Evolutionary conservation across 2,329 filamentous ascomycete species (phyloP), one percentile per base, ranked within the genome.

Genomic region (Pseudopyrenochaeta lycopersici): DNA sequence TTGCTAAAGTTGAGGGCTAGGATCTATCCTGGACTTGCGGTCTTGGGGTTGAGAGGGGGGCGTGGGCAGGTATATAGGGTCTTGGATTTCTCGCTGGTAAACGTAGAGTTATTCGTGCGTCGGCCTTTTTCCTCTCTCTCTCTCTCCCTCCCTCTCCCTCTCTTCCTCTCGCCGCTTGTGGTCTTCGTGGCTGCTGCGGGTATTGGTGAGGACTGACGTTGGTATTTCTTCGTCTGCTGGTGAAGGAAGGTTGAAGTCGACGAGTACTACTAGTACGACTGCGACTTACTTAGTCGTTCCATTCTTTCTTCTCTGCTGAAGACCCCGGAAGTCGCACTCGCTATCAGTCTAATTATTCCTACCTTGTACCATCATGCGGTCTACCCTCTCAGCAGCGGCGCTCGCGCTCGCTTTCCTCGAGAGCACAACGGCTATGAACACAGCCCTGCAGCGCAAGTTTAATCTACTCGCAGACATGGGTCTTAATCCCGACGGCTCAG

Each of bases 401-500:
- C 55, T 72, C 40, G 57, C 67, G 39, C 62, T 72, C 36, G 61
- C 66, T 38, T 49, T 67, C 20, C 49, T 71, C 17, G 67, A 67
- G 17, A 51, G 55, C 39, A 51, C 63, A 1, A 21, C 45, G 33
- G 72, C 69, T 12, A 43, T 69, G 27, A 64, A 66, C 14, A 57
- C 56, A 4, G 65, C 58, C n/a, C 49, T 60, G 33, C 57, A 58
- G 6, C 63, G 64, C 48, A 55, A 67, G 30, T 62, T 69, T 45
- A 52, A 46, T 18, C 31, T 66, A 14, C 57, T 73, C 48, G 72
- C 72, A 4, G 70, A 75, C 7, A 68, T 72, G 64, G 72, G 72
- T 21, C 56, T 73, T 35, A 63, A 68, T 20, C 59, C 70, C 1
- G 71, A 73, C 49, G 72, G 71, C 36, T 68, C 66, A 2, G 57